These are phyloP conservation scores for Tricholoma saponaceum DNA, from an alignment of 768 basidiomycete species.

Conservation along the genomic window DNA sequence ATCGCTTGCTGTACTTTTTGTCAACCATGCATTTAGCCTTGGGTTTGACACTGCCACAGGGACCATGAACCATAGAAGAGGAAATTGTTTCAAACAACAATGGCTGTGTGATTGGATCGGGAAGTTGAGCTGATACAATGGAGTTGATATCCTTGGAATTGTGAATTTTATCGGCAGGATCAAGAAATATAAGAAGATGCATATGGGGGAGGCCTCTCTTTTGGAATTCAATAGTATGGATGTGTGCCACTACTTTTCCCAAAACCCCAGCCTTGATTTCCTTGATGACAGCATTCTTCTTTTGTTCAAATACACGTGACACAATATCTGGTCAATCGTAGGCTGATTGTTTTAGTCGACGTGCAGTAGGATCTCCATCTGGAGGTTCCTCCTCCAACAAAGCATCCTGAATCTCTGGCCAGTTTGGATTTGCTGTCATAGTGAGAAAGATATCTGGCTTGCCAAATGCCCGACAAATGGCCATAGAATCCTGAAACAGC, in stretches of 20 bases:
- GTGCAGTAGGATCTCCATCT: not conserved
- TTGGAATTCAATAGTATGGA: conserved; percentile 52
- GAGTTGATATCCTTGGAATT: conserved; percentile 34
- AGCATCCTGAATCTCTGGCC: conserved; percentile 33
- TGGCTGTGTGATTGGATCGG: conserved; percentile 31
- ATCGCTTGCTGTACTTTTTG: conserved; percentile 32
- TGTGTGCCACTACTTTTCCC: not conserved
- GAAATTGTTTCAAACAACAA: conserved; percentile 25
- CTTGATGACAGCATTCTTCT: not conserved
- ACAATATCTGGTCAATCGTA: not conserved
- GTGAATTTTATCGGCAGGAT: conserved; percentile 22
- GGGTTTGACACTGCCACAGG: conserved; percentile 23
- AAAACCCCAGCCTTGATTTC: not conserved
- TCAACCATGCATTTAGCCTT: conserved; percentile 31
- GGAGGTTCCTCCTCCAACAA: not conserved
- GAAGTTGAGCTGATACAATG: conserved; percentile 34
- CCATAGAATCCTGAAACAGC: conserved; percentile 21
- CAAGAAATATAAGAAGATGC: conserved; percentile 42
- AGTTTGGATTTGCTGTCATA: conserved; percentile 42
- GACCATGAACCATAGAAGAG: conserved; percentile 40
- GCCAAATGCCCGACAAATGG: conserved; percentile 25
- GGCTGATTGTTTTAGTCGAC: conserved; percentile 10
- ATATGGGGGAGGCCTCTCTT: conserved; percentile 51
- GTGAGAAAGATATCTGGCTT: conserved; percentile 43
- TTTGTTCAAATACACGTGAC: not conserved